Percentiles rank a stretch among this genome's conserved stretches.
Conservation (phyloP, 1,139 yeast species). For the Geotrichum reessii region DNA sequence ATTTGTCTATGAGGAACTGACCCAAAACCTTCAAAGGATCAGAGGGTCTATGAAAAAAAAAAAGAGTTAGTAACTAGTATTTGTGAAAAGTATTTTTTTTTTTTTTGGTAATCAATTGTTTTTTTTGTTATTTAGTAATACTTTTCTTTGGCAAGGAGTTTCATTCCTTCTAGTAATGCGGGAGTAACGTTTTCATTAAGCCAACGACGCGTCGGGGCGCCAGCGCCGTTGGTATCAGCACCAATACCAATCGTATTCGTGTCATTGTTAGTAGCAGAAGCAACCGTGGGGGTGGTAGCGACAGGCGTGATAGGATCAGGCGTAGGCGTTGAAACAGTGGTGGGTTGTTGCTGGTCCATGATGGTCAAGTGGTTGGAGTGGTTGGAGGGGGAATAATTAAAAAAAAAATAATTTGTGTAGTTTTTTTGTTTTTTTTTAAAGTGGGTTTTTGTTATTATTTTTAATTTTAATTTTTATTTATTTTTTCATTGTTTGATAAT, state of each 20-base stretch:
- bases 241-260: neutral
- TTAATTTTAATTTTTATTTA: neutral
- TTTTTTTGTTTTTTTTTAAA: too few relatives aligned
- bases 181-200: conserved; percentile 67
- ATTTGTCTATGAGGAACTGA: conserved; percentile 50
- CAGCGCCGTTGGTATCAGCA: conserved; percentile 42
- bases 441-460: too few relatives aligned
- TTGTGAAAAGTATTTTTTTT: neutral
- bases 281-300: neutral
- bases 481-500: too few relatives aligned
- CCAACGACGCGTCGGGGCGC: conserved; percentile 75
- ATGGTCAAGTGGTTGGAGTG: neutral
- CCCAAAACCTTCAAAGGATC: conserved; percentile 71
- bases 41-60: conserved; percentile 41
- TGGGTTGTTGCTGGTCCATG: neutral
- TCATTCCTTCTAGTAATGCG: conserved; percentile 62
- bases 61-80: neutral
- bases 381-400: neutral
- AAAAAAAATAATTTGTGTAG: too few relatives aligned
- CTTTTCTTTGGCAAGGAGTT: conserved; percentile 46
- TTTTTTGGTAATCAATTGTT: too few relatives aligned
- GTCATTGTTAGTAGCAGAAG: neutral
- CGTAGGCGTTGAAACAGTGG: neutral
- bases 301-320: neutral
- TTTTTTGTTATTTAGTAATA: conserved; percentile 8